phyloP scores from a whole-genome alignment of 1,284 basidiomycete genomes.

The Cerrena zonata region DNA sequence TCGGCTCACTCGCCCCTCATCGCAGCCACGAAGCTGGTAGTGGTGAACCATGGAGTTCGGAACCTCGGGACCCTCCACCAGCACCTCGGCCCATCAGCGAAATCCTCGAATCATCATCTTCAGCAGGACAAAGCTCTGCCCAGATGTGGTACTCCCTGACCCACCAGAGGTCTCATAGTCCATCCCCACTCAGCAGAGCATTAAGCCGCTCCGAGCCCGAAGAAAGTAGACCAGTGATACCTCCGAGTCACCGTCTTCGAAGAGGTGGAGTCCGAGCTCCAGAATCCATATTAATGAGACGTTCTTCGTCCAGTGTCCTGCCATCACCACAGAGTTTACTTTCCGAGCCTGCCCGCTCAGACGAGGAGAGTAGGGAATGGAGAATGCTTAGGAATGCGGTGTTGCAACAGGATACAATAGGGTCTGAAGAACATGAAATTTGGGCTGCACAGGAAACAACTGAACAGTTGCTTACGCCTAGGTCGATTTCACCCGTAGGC shows the following conservation, averaged over 20 bases:
- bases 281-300: slow-evolving; percentile 48
- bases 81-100: neutral
- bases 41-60: neutral
- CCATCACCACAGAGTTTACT: neutral
- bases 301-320: slow-evolving; percentile 30
- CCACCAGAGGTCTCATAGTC: slow-evolving; percentile 1
- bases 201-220: neutral
- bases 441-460: slow-evolving; percentile 4
- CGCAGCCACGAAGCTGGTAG: neutral
- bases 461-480: slow-evolving; percentile 16
- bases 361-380: neutral
- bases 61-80: neutral
- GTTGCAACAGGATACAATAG: neutral
- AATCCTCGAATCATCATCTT: neutral
- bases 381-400: neutral
- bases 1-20: slow-evolving; percentile 1
- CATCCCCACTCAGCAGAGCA: slow-evolving; percentile 6
- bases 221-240: slow-evolving; percentile 14
- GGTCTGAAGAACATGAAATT: neutral
- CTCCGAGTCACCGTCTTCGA: slow-evolving; percentile 48
- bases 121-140: slow-evolving; percentile 17
- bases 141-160: slow-evolving; percentile 26
- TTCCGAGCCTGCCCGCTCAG: neutral
- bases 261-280: slow-evolving; percentile 56
- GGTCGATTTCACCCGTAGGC: slow-evolving; percentile 15